These are phyloP conservation scores for Plantago major DNA, from an alignment of 257 asterid genomes.

Conservation along the genomic window DNA sequence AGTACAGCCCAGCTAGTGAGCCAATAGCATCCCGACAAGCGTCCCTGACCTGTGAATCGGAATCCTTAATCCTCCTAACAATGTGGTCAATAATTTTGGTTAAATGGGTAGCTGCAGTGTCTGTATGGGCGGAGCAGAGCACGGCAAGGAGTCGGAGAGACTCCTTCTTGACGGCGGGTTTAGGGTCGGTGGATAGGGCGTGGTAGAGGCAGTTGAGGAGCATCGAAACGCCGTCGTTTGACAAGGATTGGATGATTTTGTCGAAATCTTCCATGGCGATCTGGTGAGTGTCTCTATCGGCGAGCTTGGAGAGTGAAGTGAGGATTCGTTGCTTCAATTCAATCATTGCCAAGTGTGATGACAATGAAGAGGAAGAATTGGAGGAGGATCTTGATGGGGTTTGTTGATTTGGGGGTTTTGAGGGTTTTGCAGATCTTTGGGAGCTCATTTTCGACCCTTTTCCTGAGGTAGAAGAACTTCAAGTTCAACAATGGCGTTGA, in stretches of 20 bases:
- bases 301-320: conserved; percentile 80
- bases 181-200: conserved; percentile 64
- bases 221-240: conserved; percentile 87
- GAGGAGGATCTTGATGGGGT: conserved; percentile 15
- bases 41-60: conserved; percentile 89
- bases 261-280: conserved; percentile 95
- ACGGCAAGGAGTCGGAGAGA: conserved; percentile 67
- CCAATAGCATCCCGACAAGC: conserved; percentile 92
- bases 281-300: conserved; percentile 98
- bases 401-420: conserved; percentile 57
- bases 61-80: conserved; percentile 80
- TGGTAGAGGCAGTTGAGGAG: conserved; percentile 93
- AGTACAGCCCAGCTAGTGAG: conserved; percentile 59
- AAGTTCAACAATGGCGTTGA: no score
- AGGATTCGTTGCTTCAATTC: conserved; percentile 89
- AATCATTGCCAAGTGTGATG: conserved; percentile 85
- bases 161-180: conserved; percentile 84
- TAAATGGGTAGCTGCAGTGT: conserved; percentile 73
- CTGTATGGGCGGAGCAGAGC: conserved; percentile 60
- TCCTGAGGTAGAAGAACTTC: neutral
- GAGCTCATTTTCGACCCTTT: conserved; percentile 30
- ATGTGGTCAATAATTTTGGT: conserved; percentile 72
- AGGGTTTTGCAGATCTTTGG: conserved; percentile 69
- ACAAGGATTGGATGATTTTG: conserved; percentile 62
- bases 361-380: conserved; percentile 58